Evolutionary conservation across 1,139 yeast genomes (phyloP), one percentile per base, ranked within the genome.

Genomic region (Diutina mesorugosa): DNA sequence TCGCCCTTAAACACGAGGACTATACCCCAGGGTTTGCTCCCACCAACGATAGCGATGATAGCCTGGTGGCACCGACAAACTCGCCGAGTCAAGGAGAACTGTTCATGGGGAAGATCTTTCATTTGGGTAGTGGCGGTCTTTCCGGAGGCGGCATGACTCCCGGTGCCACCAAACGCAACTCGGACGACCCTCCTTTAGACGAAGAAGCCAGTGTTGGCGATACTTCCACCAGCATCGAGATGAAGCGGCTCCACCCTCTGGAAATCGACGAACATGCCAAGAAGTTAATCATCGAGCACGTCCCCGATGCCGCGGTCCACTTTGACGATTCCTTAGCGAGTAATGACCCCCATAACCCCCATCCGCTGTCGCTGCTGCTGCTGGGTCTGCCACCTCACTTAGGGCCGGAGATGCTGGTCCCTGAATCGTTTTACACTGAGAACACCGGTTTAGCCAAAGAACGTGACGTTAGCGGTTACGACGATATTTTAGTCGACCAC

Each of bases 341-440:
- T 4, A 12, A 32, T 10, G 35, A 32, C 8, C 35, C 12, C 35
- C 35, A 32, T 6, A 2, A 45, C 47, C 47, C 9, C 47, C 47
- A 8, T n/a, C 21, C 8, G 12, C 28, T 16, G 12, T 12, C 10
- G 28, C 47, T 21, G 28, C 28, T 16, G 21, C 47, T 70, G 75
- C 58, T 72, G 70, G 58, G 76, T 79, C 1, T 80, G 81, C 3
- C 78, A 79, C 58, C 82, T 83, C 1, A 80, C 76, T 53, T 72
- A 67, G 56, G 41, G 9, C 41, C 41, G 60, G 73, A 9, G 66
- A 78, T 38, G 68, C 53, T 32, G 26, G 45, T 50, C n/a, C 53
- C 41, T 6, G 45, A 50, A 1, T n/a, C 45, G 12, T 50, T 50
- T 16, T 30, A 32, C 12, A 32, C 53, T 16, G 18, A 50, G 6